A percentile compares a stretch with the other conserved stretches of the same genome.
Evolutionary conservation across 257 asterid species (phyloP).

Genomic region (Plantago elongata): DNA sequence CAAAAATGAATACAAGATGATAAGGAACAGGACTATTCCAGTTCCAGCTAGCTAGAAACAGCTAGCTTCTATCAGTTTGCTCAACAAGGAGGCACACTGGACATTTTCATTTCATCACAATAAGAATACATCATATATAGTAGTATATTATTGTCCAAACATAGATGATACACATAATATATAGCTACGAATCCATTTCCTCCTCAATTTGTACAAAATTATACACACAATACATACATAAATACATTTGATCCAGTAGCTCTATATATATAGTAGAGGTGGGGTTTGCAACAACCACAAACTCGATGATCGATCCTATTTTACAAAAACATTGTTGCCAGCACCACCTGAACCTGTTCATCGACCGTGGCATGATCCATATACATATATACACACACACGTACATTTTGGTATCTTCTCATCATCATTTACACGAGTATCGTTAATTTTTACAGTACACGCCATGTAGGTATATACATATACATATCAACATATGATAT

Average conservation of each 20-base stretch:
- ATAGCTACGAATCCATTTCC: not conserved
- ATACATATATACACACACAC: conserved; percentile 1
- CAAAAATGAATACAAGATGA: no score
- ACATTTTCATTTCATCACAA: no score
- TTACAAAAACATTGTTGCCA: conserved; percentile 1
- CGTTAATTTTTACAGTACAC: not conserved
- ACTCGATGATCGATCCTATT: not conserved
- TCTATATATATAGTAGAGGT: not conserved
- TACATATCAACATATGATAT: not conserved
- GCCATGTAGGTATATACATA: no score
- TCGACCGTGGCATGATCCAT: not conserved
- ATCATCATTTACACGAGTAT: not conserved
- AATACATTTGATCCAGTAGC: not conserved
- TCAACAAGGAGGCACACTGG: no score
- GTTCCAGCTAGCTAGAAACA: no score
- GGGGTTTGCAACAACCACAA: conserved; percentile 2
- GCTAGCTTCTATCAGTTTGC: no score
- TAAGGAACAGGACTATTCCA: no score
- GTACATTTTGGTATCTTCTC: not conserved
- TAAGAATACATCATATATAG: no score
- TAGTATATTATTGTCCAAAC: not conserved
- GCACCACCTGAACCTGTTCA: conserved; percentile 2
- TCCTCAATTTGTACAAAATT: conserved; percentile 7
- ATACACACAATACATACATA: not conserved
- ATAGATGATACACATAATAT: not conserved